These are phyloP conservation scores for Primulina tabacum DNA, from an alignment of 257 asterid species.

Conservation along the genomic window DNA sequence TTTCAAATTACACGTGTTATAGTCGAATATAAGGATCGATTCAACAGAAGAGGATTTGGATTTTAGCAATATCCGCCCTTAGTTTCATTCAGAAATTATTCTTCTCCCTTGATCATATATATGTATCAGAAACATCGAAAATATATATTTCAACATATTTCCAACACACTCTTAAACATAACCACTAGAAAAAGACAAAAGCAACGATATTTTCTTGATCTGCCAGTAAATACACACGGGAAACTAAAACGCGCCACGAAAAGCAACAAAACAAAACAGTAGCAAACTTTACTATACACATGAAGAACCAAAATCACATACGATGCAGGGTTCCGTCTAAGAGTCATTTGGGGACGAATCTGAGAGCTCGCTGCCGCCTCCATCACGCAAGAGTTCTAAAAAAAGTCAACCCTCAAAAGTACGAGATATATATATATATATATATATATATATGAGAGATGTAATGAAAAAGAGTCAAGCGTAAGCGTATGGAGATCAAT, in stretches of 20 bases:
- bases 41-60: neutral
- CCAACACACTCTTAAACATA: neutral
- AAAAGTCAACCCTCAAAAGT: neutral
- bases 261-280: conserved; percentile 3
- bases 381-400: neutral
- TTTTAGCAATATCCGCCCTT: neutral
- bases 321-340: conserved; percentile 36
- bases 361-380: conserved; percentile 41
- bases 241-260: conserved; percentile 10
- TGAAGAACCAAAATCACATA: conserved; percentile 31
- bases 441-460: too few relatives aligned
- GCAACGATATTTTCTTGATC: neutral
- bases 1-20: too few relatives aligned
- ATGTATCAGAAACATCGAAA: neutral
- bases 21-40: neutral
- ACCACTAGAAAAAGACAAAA: neutral
- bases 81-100: neutral
- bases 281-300: neutral
- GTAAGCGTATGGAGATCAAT: neutral
- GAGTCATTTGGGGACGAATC: conserved; percentile 35
- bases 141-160: too few relatives aligned
- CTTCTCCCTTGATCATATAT: neutral
- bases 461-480: too few relatives aligned
- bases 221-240: too few relatives aligned
- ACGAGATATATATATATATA: too few relatives aligned